Percentiles rank a stretch among this genome's conserved stretches.
Conservation (phyloP, 2,329 filamentous ascomycete species). For the Ophiocordyceps robertsii region DNA sequence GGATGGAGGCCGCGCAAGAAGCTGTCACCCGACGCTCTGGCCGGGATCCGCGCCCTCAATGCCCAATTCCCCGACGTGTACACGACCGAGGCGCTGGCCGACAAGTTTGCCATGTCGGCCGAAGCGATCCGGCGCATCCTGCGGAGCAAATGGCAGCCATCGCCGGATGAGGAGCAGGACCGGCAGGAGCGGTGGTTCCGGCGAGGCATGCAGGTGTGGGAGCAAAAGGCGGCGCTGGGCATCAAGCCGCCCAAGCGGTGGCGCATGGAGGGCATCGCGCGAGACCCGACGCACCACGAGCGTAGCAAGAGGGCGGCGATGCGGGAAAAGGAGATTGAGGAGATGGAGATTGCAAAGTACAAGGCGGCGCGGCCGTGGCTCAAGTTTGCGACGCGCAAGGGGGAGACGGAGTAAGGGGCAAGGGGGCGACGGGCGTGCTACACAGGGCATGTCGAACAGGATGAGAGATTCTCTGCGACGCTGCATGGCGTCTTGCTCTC, state of each 20-base stretch:
- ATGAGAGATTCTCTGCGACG: too few relatives aligned
- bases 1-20: constrained; percentile 76
- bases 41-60: constrained; percentile 78
- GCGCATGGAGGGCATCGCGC: constrained; percentile 39
- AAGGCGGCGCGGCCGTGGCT: constrained; percentile 9
- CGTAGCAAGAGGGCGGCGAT: constrained; percentile 14
- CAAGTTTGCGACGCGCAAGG: too few relatives aligned
- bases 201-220: constrained; percentile 47
- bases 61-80: constrained; percentile 64
- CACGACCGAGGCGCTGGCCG: constrained; percentile 57
- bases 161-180: constrained; percentile 40
- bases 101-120: constrained; percentile 72
- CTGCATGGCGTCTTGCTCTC: too few relatives aligned
- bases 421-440: neutral
- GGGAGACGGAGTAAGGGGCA: neutral
- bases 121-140: constrained; percentile 83
- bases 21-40: constrained; percentile 80
- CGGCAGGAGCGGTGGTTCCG: constrained; percentile 49
- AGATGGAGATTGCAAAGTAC: constrained; percentile 14
- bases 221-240: constrained; percentile 44
- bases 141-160: constrained; percentile 61
- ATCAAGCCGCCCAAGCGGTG: constrained; percentile 47
- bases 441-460: too few relatives aligned
- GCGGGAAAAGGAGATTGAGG: constrained; percentile 14
- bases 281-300: constrained; percentile 28